These are phyloP conservation scores for Podosphaera aphanis DNA, from an alignment of 2,329 filamentous ascomycete genomes.

Conservation along the genomic window DNA sequence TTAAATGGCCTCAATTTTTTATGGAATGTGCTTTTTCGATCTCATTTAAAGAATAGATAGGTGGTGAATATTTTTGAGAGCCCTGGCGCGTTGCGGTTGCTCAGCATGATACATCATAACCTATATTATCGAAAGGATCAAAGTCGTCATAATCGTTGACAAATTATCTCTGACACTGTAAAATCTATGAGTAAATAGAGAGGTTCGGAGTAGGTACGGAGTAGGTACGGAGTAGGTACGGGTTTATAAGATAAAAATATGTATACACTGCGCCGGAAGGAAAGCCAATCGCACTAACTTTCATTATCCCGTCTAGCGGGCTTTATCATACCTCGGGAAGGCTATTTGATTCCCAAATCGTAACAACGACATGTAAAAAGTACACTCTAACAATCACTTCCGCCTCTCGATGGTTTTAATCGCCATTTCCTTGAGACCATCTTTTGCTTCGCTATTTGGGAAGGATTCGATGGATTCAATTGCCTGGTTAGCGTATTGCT, in stretches of 20 bases:
- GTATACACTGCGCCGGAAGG: background rate
- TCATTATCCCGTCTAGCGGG: background rate
- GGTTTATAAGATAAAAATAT: background rate
- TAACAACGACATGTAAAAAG: background rate
- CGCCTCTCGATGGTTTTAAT: conserved; percentile 71
- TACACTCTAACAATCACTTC: conserved; percentile 30
- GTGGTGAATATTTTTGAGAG: too few species aligned
- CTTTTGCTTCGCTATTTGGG: conserved; percentile 85
- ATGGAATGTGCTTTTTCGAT: too few species aligned
- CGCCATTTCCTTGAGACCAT: conserved; percentile 80
- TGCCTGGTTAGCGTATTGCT: conserved; percentile 76
- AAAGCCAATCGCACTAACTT: background rate
- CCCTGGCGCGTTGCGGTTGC: too few species aligned
- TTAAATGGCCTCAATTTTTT: too few species aligned
- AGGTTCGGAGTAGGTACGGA: too few species aligned
- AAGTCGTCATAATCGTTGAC: too few species aligned
- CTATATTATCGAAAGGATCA: too few species aligned
- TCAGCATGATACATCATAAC: too few species aligned
- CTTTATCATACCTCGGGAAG: background rate
- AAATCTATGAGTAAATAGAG: background rate
- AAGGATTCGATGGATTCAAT: conserved; percentile 64
- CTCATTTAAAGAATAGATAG: too few species aligned
- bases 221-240: background rate
- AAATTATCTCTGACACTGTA: too few species aligned
- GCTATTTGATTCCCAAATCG: background rate